Conservation (phyloP, 495 filamentous ascomycete species). For the Penicillium atrosanguineum region DNA sequence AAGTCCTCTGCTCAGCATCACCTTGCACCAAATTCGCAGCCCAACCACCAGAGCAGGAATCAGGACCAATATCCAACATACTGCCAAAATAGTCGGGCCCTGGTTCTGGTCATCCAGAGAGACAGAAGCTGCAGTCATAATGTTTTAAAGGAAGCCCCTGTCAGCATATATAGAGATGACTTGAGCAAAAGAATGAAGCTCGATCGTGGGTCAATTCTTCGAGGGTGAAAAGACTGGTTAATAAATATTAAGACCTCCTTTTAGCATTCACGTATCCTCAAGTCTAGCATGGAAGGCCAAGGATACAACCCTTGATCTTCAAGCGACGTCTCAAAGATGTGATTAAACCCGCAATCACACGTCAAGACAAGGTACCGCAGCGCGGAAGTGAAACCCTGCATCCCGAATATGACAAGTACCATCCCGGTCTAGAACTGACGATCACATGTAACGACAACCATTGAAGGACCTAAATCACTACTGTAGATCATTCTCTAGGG, state of each 20-base stretch:
- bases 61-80: constrained; percentile 12
- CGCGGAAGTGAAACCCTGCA: not conserved
- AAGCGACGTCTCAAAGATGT: too few relatives aligned
- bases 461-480: not conserved
- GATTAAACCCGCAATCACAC: too few relatives aligned
- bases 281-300: too few relatives aligned
- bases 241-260: too few relatives aligned
- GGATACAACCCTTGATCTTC: too few relatives aligned
- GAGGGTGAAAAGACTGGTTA: too few relatives aligned
- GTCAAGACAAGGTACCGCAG: not conserved
- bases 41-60: constrained; percentile 8
- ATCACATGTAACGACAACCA: not conserved
- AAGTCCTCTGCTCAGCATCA: constrained; percentile 2
- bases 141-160: not conserved
- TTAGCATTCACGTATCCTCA: too few relatives aligned
- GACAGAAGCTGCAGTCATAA: constrained; percentile 2
- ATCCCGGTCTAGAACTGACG: not conserved
- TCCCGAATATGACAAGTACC: not conserved
- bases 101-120: constrained; percentile 6
- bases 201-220: too few relatives aligned
- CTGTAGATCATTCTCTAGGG: not conserved
- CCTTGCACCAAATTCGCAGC: constrained; percentile 13
- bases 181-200: not conserved
- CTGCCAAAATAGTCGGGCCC: constrained; percentile 10
- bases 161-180: not conserved